Evolutionary conservation across 306 rosid genomes (phyloP), one percentile per base, ranked within the genome.

Genomic region (Heteromeles arbutifolia): DNA sequence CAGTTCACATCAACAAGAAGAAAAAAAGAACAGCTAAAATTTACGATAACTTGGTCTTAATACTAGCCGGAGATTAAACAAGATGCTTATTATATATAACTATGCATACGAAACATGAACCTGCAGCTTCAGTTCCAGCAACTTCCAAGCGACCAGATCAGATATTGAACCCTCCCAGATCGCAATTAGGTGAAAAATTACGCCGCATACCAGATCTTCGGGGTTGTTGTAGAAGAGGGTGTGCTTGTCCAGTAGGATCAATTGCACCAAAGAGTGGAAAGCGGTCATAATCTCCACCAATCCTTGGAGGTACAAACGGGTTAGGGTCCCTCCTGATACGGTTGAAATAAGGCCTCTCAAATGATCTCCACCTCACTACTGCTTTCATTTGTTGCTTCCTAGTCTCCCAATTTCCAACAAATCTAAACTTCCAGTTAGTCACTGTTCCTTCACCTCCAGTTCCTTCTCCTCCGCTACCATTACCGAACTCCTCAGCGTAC

Each of bases 201-300:
- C 76, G 25, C 75, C 86, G 54, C 44, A 1, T 9, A 80, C 14
- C 6, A 44, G 59, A 52, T 29, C 4, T 6, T 6, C 67, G 13
- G 67, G 67, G 67, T 59, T 25, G 67, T 29, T 29, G 67, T 63
- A 14, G 5, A 59, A 71, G 24, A 4, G 76, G 76, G 37, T 39
- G 21, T n/a, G 57, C 71, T 67, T 43, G 75, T 77, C 86, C 61
- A 10, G 54, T 52, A 29, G 75, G 78, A 76, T 70, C 19, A 58
- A 77, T 82, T 19, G 56, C 24, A 6, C 64, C 70, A 70, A 77
- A 61, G 25, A 77, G 73, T 6, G 89, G 86, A 26, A 64, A 39
- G 61, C 72, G 65, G 67, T 84, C 92, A 79, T 74, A 67, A 24
- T 83, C 87, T 77, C 96, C 88, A 34, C 82, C 86, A 70, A 75